phyloP scores from a whole-genome alignment of 495 filamentous ascomycete genomes.

The Tetracladium setigerum region DNA sequence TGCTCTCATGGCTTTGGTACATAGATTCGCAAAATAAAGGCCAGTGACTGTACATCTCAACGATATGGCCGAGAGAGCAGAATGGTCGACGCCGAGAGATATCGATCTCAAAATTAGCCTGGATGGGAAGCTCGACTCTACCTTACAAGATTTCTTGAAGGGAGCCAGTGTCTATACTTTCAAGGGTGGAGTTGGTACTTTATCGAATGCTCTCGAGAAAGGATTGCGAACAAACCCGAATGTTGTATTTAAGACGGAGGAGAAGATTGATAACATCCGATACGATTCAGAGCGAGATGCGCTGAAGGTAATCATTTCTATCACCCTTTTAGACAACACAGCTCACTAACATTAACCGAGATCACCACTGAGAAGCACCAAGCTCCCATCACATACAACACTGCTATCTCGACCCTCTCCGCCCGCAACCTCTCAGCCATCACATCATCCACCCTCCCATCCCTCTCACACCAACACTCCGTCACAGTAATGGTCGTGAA shows the following conservation, averaged over 20 bases:
- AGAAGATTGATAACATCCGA: conserved; percentile 21
- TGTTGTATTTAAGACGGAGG: conserved; percentile 36
- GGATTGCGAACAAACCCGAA: conserved; percentile 33
- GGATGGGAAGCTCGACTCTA: background rate
- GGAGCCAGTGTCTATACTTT: conserved; percentile 49
- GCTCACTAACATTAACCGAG: conserved; percentile 15
- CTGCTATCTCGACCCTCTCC: conserved; percentile 66
- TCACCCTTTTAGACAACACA: background rate
- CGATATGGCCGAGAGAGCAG: background rate
- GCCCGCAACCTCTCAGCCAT: conserved; percentile 37
- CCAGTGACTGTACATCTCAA: background rate
- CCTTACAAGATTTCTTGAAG: background rate
- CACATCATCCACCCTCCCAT: conserved; percentile 35
- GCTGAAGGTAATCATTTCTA: conserved; percentile 19
- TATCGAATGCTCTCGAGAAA: conserved; percentile 35
- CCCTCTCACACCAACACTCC: conserved; percentile 48
- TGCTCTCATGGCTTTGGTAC: conserved; percentile 47
- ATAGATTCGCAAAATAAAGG: conserved; percentile 35
- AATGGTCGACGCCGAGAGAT: background rate
- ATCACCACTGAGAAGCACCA: conserved; percentile 19
- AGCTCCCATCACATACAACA: conserved; percentile 36
- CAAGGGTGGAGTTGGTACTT: conserved; percentile 42
- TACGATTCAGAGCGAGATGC: conserved; percentile 13
- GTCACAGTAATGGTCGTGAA: conserved; percentile 89
- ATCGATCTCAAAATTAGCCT: background rate